Base-by-base conservation (phyloP, 495 filamentous ascomycete species). In the Annulohypoxylon moriforme region DNA sequence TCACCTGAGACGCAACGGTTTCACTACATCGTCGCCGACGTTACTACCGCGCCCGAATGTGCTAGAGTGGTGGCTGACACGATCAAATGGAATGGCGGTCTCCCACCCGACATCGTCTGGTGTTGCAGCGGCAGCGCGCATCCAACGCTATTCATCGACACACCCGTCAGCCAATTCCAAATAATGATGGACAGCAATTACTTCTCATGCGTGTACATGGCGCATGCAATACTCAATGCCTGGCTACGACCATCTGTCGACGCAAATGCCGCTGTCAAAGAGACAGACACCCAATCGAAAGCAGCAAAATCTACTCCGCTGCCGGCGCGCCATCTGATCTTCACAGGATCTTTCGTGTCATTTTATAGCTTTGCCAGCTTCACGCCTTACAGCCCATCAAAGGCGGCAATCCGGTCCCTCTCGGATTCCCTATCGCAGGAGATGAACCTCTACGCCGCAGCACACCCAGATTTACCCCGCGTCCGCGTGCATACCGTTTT, bases 171-270 rank as follows among this genome's bases (percentile, higher is more conserved):
- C 1, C 79, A 88, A 27, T 81, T 95, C 73, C 83, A 87, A 36
- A 75, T 85, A 57, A 92, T 94, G 79, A 94, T 96, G 87, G 89
- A 93, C 72, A 88, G 88, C 36, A 93, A 96, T 72, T 97, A 95
- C 81, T 93, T 92, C 86, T 89, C 92, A 9, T 87, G 88, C 22
- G 88, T 88, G 16, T 92, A 94, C 76, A 91, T 92, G 67, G 92
- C 93, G n/a, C 92, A 96, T 72, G 85, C 84, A 0, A 76, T 81
- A 0, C 77, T 92, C 18, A 84, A 80, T 38, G 60, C 76, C 22
- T 87, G 90, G 84, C 81, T 91, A 5, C 40, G 40, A 3, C 40
- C 40, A 7, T n/a, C 16, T 4, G 9, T 20, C 5, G 40, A 44
- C 20, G 16, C 40, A 2, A 18, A 8, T 8, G 40, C n/a, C 16